Evolutionary conservation across 805 yeast genomes (phyloP), one percentile per base, ranked within the genome.

Genomic region (Sugiyamaella chiloensis): DNA sequence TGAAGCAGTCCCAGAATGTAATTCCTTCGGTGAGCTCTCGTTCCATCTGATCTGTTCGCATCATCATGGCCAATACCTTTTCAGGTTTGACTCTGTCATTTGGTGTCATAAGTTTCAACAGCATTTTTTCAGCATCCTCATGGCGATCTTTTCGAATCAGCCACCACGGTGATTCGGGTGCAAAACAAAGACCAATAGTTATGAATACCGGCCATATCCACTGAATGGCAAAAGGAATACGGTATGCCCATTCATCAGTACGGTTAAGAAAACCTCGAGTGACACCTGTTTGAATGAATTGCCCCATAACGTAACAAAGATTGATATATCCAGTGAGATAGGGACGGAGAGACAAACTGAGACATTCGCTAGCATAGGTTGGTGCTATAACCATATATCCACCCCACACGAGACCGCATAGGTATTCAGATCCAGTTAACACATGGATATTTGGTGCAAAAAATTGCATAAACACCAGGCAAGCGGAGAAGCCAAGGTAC

Each of bases 201-300:
- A 79, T 57, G 26, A 79, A 79, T n/a, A 71, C 59, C 5, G 80
- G 77, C 81, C 80, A 79, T 2, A 69, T 61, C 83, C 83, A 79
- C 62, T 79, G 84, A 8, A 78, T 49, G 3, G 79, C 82, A 58
- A 74, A 76, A 9, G 84, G 82, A 36, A 77, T 66, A 47, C 72
- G 66, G 60, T 75, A 80, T 5, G 78, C 72, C 40, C 52, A 5
- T 73, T 58, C 20, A 24, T 62, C 49, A 1, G 48, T 48, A 9
- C 47, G 3, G 55, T 42, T 48, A 20, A 48, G 43, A 53, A 39
- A 64, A 45, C 66, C 76, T 54, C 66, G 69, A 54, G 70, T 62
- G 17, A 79, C 74, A 48, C 84, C 80, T 9, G 79, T 63, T 7
- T 78, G 69, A 47, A 79, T 63, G 34, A 80, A 65, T 57, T 79